Evolutionary conservation across 2,329 filamentous ascomycete genomes (phyloP).

Genomic region (Nannizzia gypsea): DNA sequence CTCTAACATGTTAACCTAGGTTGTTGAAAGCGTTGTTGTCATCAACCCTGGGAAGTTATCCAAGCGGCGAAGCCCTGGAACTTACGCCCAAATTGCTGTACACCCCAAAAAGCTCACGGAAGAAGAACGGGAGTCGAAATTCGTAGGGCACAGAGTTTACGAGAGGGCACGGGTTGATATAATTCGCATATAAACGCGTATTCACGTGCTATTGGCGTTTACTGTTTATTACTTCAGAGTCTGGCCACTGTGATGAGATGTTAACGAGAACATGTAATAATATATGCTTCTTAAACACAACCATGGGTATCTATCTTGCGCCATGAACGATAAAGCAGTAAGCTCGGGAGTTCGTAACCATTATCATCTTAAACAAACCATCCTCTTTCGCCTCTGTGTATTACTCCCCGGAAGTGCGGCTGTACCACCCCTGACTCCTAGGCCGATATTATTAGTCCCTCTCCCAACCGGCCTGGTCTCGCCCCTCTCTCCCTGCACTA

Average conservation of each 20-base stretch:
- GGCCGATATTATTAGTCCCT: constrained; percentile 39
- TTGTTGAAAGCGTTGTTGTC: constrained; percentile 77
- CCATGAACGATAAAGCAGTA: neutral
- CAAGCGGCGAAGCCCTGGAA: constrained; percentile 73
- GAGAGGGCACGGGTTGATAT: constrained; percentile 80
- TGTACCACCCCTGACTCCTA: constrained; percentile 17
- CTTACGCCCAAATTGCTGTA: constrained; percentile 69
- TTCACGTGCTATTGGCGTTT: neutral
- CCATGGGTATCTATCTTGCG: neutral
- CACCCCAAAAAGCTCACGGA: constrained; percentile 51
- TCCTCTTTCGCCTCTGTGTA: constrained; percentile 29
- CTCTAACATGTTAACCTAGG: constrained; percentile 40
- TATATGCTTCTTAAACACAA: neutral
- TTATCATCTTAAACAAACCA: constrained; percentile 26
- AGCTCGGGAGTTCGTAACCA: neutral
- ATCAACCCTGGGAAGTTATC: constrained; percentile 85
- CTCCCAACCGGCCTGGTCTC: constrained; percentile 19
- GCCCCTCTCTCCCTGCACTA: constrained; percentile 18
- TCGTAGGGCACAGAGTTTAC: constrained; percentile 64
- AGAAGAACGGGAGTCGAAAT: constrained; percentile 44
- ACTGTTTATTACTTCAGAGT: neutral
- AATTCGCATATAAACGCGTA: constrained; percentile 51
- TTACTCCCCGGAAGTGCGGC: constrained; percentile 17
- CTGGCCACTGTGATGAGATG: neutral
- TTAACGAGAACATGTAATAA: neutral